Evolutionary conservation across 129 eudicot species (phyloP), one percentile per base, ranked within the genome.

Genomic region (Flaveria trinervia): DNA sequence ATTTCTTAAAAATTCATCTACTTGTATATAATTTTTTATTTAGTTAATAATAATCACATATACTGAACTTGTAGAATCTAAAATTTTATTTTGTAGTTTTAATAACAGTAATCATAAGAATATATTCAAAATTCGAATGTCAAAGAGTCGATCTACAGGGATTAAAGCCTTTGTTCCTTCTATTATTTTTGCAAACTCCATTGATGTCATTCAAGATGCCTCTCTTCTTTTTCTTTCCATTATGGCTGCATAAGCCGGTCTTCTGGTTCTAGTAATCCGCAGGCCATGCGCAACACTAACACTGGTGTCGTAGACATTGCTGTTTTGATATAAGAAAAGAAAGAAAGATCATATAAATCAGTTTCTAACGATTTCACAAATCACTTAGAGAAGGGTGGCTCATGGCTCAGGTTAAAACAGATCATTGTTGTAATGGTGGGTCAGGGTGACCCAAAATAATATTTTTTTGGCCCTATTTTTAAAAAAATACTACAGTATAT

Each of bases 161-260:
- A 69, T 22, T 69, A 69, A 70, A 45, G 46, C 70, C 33, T 11
- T 60, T 4, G 36, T 46, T 62, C 62, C 78, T 43, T 41, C 26
- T 17, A 23, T 39, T 23, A 17, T 61, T 43, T 25, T 23, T 23
- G 62, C 61, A 17, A 16, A 64, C 60, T 75, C 71, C 72, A 43
- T 74, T 28, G 33, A 17, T 18, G 61, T 20, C 79, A 30, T 48
- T 30, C 36, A 75, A 49, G 64, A 75, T 75, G 72, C 49, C 30
- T 74, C 51, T 17, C 36, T 62, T 44, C 61, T 64, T 65, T 39
- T 30, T 64, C 68, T 70, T 65, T 64, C 11, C 20, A 18, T 44
- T 5, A 45, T 45, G 18, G 70, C 28, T 61, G 16, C 16, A 18
- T 11, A 52, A n/a, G 17, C 66, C 60, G 6, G 65, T 20, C 49